Percentiles rank a stretch among this genome's conserved stretches.
Evolutionary conservation across 164 flowering plant species (phyloP).

Genomic region (Stephania cephalantha): DNA sequence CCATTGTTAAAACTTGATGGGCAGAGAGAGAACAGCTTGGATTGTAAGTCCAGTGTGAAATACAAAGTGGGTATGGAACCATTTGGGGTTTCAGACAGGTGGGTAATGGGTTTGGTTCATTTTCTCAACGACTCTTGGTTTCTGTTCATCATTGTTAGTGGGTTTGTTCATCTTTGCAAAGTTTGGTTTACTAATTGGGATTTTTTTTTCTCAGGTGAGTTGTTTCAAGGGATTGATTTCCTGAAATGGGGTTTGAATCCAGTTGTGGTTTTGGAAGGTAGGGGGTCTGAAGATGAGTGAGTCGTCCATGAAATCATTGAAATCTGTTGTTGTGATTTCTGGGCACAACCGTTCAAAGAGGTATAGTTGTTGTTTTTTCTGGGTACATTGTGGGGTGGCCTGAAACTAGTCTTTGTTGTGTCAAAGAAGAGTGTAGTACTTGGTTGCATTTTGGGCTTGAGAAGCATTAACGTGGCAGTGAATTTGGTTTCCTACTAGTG

Average conservation of each 20-base stretch:
- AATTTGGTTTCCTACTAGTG: neutral
- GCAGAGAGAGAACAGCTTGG: neutral
- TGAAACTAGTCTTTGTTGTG: neutral
- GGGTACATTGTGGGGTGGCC: neutral
- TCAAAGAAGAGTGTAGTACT: neutral
- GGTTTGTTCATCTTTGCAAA: neutral
- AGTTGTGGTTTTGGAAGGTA: slow-evolving; percentile 22
- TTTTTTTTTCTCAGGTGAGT: slow-evolving; percentile 23
- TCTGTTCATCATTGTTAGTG: slow-evolving; percentile 11
- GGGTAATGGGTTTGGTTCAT: slow-evolving; percentile 31
- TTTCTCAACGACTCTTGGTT: slow-evolving; percentile 20
- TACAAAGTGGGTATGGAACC: slow-evolving; percentile 13
- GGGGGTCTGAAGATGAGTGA: slow-evolving; percentile 23
- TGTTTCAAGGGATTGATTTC: slow-evolving; percentile 19
- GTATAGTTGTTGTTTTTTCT: slow-evolving; percentile 17
- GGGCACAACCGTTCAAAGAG: slow-evolving; percentile 44
- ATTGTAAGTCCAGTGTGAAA: slow-evolving; percentile 12
- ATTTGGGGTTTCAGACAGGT: slow-evolving; percentile 16
- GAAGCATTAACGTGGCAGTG: neutral
- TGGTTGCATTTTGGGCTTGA: neutral
- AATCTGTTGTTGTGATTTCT: slow-evolving; percentile 31
- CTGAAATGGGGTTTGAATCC: slow-evolving; percentile 19
- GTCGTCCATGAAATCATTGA: slow-evolving; percentile 25
- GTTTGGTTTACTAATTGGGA: slow-evolving; percentile 3
- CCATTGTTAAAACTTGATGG: neutral